Conservation (phyloP, 495 filamentous ascomycete species). For the Neohortaea acidophila region DNA sequence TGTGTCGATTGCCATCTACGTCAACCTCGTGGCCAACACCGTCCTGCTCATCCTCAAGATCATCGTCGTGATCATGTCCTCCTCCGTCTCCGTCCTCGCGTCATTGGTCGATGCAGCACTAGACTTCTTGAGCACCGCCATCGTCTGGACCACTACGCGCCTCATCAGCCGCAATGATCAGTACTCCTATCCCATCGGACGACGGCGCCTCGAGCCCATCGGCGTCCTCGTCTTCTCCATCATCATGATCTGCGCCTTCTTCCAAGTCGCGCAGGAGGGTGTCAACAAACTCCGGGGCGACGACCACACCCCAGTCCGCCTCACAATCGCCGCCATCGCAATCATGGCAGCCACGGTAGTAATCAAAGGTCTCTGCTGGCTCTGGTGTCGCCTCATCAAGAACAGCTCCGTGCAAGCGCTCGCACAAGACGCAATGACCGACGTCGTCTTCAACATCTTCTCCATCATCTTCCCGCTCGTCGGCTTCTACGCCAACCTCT, state of each 20-base stretch:
- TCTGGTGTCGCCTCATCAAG: constrained; percentile 79
- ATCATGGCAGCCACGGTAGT: constrained; percentile 76
- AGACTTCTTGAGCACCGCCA: constrained; percentile 74
- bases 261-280: constrained; percentile 66
- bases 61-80: constrained; percentile 59
- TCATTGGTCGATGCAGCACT: constrained; percentile 77
- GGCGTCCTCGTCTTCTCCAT: constrained; percentile 38
- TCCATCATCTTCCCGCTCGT: constrained; percentile 77
- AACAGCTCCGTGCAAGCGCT: constrained; percentile 82
- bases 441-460: constrained; percentile 83
- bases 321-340: constrained; percentile 56
- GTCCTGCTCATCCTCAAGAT: constrained; percentile 67
- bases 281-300: constrained; percentile 43
- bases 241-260: constrained; percentile 62
- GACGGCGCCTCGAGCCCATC: constrained; percentile 47
- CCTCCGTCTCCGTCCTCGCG: constrained; percentile 75
- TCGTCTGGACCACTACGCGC: constrained; percentile 67
- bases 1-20: constrained; percentile 64
- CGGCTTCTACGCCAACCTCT: constrained; percentile 58
- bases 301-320: constrained; percentile 53
- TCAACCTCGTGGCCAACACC: constrained; percentile 75
- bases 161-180: constrained; percentile 62
- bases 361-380: constrained; percentile 70
- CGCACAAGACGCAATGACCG: constrained; percentile 49
- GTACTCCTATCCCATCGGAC: constrained; percentile 69